Evolutionary conservation across 2,329 filamentous ascomycete species (phyloP).

Genomic region (Aspergillus bombycis): DNA sequence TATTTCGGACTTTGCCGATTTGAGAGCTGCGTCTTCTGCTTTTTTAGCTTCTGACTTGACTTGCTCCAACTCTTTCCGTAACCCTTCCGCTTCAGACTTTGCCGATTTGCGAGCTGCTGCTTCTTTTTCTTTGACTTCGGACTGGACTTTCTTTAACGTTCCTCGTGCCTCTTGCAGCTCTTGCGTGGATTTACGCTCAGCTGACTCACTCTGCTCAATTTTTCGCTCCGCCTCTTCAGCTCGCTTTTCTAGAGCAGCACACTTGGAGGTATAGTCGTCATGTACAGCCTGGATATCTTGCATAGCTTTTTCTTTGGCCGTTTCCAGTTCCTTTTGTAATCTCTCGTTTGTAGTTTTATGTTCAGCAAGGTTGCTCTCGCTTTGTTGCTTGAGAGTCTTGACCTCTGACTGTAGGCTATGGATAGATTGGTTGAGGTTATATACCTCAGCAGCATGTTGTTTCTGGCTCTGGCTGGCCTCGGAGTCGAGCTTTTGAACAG

Average conservation of each 20-base stretch:
- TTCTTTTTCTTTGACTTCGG: conserved; percentile 53
- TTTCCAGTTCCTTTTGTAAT: conserved; percentile 52
- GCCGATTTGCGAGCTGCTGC: conserved; percentile 47
- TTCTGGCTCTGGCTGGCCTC: conserved; percentile 51
- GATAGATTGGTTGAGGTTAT: conserved; percentile 60
- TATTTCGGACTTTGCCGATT: conserved; percentile 59
- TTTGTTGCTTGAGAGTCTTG: conserved; percentile 40
- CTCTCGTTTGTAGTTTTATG: conserved; percentile 59
- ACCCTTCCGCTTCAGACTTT: conserved; percentile 76
- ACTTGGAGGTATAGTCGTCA: conserved; percentile 53
- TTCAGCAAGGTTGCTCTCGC: conserved; percentile 61
- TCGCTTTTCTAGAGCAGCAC: conserved; percentile 53
- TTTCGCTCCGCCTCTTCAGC: conserved; percentile 44
- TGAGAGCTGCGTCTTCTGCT: conserved; percentile 66
- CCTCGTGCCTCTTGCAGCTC: conserved; percentile 55
- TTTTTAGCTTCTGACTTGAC: conserved; percentile 69
- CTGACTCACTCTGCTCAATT: conserved; percentile 36
- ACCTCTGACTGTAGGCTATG: conserved; percentile 56
- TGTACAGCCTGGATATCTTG: conserved; percentile 63
- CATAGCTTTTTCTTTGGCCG: conserved; percentile 53
- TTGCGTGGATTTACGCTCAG: conserved; percentile 50
- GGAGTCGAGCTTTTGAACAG: conserved; percentile 61
- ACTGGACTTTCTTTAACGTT: conserved; percentile 34
- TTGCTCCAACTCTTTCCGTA: conserved; percentile 78
- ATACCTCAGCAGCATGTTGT: conserved; percentile 57